Conservation (phyloP, 2,329 filamentous ascomycete genomes). For the Ceratocystis diversiconidia region DNA sequence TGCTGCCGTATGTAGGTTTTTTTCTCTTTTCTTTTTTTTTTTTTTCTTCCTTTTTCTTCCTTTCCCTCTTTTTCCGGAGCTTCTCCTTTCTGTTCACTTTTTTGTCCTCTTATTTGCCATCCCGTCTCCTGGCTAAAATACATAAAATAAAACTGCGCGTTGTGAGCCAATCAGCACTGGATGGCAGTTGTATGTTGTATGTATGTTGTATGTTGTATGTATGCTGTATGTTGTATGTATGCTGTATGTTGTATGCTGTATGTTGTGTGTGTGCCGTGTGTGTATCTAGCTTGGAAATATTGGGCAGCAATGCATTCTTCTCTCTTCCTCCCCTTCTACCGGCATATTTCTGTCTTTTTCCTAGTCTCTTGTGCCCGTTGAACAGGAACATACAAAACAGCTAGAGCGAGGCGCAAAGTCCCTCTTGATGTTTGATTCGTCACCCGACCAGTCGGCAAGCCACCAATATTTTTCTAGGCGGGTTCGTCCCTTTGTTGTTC, state of each 20-base stretch:
- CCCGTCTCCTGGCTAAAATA: neutral
- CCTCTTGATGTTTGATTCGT: no score
- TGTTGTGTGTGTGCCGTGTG: no score
- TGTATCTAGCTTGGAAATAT: neutral
- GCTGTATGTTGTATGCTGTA: no score
- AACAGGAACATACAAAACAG: no score
- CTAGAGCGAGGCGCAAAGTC: no score
- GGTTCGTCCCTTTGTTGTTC: no score
- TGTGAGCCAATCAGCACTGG: no score
- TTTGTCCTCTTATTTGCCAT: neutral
- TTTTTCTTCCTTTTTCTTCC: neutral
- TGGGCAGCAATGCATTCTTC: slow-evolving; percentile 1
- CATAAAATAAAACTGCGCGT: neutral
- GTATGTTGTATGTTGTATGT: no score
- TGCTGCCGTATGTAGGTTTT: neutral
- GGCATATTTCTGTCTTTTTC: neutral
- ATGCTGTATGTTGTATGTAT: no score
- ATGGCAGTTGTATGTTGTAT: no score
- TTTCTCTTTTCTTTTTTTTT: neutral
- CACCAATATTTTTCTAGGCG: no score
- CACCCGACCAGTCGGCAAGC: no score
- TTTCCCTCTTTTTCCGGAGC: neutral
- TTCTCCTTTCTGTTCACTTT: neutral
- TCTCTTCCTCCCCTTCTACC: neutral
- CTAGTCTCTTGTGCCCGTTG: neutral